Conservation (phyloP, 345 rosid genomes). For the Eucalyptus erythrocorys region DNA sequence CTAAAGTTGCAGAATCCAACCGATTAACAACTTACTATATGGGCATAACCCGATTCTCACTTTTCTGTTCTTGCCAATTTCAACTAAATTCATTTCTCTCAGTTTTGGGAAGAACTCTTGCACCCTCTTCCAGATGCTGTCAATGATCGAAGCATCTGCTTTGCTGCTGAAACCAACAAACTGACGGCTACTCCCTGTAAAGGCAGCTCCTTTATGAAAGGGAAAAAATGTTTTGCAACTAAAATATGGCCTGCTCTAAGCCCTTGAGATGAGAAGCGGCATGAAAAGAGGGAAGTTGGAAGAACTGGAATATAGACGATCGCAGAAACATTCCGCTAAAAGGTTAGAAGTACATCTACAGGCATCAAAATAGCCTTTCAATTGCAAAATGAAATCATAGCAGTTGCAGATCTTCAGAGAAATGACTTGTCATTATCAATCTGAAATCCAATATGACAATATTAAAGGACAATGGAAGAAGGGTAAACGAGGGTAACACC, state of each 20-base stretch:
- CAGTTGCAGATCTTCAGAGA: background rate
- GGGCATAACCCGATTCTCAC: constrained; percentile 95
- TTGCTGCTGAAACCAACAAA: constrained; percentile 68
- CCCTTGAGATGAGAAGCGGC: background rate
- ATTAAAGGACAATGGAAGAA: background rate
- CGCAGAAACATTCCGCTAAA: background rate
- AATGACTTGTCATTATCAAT: background rate
- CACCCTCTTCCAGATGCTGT: constrained; percentile 62
- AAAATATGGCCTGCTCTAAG: background rate
- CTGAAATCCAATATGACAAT: background rate
- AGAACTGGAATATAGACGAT: background rate
- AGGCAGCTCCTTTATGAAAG: background rate
- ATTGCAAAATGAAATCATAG: background rate
- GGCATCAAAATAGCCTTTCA: background rate
- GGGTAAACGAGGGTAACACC: background rate
- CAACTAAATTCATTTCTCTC: constrained; percentile 26
- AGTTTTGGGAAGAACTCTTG: constrained; percentile 74
- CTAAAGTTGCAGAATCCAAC: background rate
- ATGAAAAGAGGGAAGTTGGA: background rate
- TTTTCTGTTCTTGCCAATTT: constrained; percentile 35
- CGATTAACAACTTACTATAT: constrained; percentile 50
- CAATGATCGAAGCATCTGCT: constrained; percentile 45
- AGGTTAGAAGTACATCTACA: background rate
- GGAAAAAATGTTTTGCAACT: background rate
- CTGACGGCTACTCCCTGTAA: constrained; percentile 86